phyloP scores from a whole-genome alignment of 208 protist genomes.

The Trypanosoma melophagium region DNA sequence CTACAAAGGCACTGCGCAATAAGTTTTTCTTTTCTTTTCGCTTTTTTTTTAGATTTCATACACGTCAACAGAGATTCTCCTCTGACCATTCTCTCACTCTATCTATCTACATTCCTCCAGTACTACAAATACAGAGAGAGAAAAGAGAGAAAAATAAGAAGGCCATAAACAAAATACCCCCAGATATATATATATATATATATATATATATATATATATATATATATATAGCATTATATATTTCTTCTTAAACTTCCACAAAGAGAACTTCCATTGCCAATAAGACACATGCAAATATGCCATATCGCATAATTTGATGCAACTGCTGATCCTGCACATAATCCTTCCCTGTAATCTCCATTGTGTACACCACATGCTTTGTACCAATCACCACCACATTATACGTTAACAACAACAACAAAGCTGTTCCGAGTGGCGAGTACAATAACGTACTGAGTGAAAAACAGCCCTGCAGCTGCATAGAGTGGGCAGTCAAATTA shows the following conservation, averaged over 20 bases:
- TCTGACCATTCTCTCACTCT: no score
- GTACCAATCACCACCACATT: conserved; percentile 82
- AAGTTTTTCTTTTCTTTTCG: no score
- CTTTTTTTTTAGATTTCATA: no score
- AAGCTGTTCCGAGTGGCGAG: conserved; percentile 71
- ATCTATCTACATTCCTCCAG: no score
- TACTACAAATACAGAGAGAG: neutral
- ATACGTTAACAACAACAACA: conserved; percentile 80
- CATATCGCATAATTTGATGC: conserved; percentile 82
- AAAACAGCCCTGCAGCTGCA: conserved; percentile 51
- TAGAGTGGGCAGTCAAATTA: conserved; percentile 65
- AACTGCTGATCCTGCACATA: conserved; percentile 90
- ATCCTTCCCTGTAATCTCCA: conserved; percentile 88
- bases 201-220: conserved; percentile 11
- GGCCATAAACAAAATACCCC: no score
- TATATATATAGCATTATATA: no score
- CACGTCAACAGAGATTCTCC: no score
- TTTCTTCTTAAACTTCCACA: conserved; percentile 65
- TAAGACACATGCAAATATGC: conserved; percentile 76
- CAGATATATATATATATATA: neutral
- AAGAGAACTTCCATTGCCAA: conserved; percentile 86
- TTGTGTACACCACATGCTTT: conserved; percentile 82
- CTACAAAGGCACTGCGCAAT: no score
- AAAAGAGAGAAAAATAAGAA: neutral
- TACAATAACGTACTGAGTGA: conserved; percentile 76